phyloP scores from a whole-genome alignment of 1,284 basidiomycete genomes.

The Dichomitus squalens region DNA sequence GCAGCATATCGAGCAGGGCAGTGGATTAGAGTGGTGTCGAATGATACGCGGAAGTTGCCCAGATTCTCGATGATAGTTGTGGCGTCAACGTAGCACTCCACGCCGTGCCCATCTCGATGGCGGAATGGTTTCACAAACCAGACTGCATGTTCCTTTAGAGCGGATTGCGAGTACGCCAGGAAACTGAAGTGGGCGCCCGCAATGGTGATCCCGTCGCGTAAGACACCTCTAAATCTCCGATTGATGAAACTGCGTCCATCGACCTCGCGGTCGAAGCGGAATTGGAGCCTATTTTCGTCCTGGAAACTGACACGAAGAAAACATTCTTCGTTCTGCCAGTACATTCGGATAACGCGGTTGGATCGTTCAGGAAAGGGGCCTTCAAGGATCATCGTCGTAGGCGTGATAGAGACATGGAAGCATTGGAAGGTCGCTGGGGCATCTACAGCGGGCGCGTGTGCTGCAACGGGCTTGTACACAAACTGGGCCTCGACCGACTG shows the following conservation, averaged over 20 bases:
- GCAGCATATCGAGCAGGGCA: constrained; percentile 75
- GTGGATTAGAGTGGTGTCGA: constrained; percentile 48
- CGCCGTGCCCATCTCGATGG: constrained; percentile 27
- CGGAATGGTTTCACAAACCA: constrained; percentile 61
- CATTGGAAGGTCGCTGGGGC: constrained; percentile 46
- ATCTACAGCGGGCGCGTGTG: not conserved
- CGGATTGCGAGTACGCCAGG: constrained; percentile 59
- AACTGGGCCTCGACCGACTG: constrained; percentile 27
- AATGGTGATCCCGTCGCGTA: constrained; percentile 49
- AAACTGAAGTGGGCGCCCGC: constrained; percentile 55
- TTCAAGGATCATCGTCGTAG: constrained; percentile 56
- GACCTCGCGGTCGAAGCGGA: constrained; percentile 55
- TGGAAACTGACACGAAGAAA: constrained; percentile 69
- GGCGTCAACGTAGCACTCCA: constrained; percentile 40
- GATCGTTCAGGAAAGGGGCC: constrained; percentile 69
- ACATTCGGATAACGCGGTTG: constrained; percentile 62
- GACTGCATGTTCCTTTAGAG: constrained; percentile 54
- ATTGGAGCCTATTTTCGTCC: constrained; percentile 55
- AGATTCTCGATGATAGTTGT: constrained; percentile 51
- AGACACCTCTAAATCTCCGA: constrained; percentile 43
- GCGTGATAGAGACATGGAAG: constrained; percentile 59
- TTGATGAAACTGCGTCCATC: constrained; percentile 50
- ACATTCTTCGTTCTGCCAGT: constrained; percentile 47
- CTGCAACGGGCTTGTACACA: constrained; percentile 15
- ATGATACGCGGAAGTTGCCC: constrained; percentile 52